These are phyloP conservation scores for Conticribra guillardii DNA, from an alignment of 108 stramenopile species.

Conservation along the genomic window DNA sequence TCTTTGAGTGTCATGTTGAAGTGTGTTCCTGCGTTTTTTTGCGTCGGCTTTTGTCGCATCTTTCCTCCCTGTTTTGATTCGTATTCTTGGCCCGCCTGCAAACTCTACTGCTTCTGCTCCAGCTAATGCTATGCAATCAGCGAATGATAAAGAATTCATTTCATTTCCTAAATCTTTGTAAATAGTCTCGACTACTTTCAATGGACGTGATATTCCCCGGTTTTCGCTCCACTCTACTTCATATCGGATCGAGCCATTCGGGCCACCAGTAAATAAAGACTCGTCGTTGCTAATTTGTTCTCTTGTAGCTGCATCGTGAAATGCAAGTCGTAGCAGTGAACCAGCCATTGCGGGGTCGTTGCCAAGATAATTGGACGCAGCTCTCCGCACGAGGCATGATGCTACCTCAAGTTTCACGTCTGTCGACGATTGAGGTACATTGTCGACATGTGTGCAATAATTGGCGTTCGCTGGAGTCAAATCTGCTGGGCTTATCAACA, in stretches of 20 bases:
- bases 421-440: slow-evolving; percentile 16
- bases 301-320: slow-evolving; percentile 66
- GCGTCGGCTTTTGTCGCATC: slow-evolving; percentile 50
- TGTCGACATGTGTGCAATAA: no score
- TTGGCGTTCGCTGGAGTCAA: no score
- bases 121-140: slow-evolving; percentile 65
- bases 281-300: slow-evolving; percentile 17
- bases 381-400: slow-evolving; percentile 8
- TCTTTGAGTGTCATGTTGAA: slow-evolving; percentile 29
- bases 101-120: slow-evolving; percentile 58
- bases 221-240: slow-evolving; percentile 65
- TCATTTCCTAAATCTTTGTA: slow-evolving; percentile 14
- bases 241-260: slow-evolving; percentile 70
- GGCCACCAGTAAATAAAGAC: slow-evolving; percentile 30
- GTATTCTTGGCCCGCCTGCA: slow-evolving; percentile 53
- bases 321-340: slow-evolving; percentile 56
- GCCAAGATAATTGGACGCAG: not conserved
- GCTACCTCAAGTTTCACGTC: not conserved
- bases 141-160: slow-evolving; percentile 39
- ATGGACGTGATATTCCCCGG: slow-evolving; percentile 53
- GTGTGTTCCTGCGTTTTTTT: slow-evolving; percentile 14
- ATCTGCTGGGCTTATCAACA: no score
- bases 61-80: slow-evolving; percentile 45
- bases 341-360: slow-evolving; percentile 48
- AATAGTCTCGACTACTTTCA: slow-evolving; percentile 49